phyloP scores from a whole-genome alignment of 2,329 filamentous ascomycete species.

The Rhynchosporium secalis region DNA sequence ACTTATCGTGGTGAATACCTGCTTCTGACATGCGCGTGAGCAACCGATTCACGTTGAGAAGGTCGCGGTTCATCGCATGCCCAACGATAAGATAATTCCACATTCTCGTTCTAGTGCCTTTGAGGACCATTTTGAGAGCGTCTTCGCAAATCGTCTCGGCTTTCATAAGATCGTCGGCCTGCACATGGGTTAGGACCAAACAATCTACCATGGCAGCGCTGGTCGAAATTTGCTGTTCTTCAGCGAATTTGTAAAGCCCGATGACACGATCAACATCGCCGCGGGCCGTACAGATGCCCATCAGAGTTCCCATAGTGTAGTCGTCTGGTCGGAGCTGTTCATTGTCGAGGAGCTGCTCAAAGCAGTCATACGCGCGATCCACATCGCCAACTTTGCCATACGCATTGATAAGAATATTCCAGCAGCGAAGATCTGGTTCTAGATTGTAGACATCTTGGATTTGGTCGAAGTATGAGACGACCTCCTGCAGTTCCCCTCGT shows the following conservation, averaged over 20 bases:
- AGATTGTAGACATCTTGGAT: constrained; percentile 57
- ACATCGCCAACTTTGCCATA: constrained; percentile 67
- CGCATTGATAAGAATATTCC: constrained; percentile 77
- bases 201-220: constrained; percentile 60
- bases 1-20: constrained; percentile 51
- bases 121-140: constrained; percentile 51
- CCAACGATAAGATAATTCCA: constrained; percentile 79
- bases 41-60: constrained; percentile 52
- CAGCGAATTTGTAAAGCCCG: constrained; percentile 63
- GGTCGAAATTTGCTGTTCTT: constrained; percentile 51
- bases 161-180: constrained; percentile 52
- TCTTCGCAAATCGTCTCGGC: constrained; percentile 61
- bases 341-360: constrained; percentile 57
- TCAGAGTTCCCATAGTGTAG: constrained; percentile 70
- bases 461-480: constrained; percentile 61
- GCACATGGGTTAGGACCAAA: constrained; percentile 68
- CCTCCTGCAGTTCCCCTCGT: constrained; percentile 61
- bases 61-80: constrained; percentile 63
- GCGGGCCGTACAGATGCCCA: constrained; percentile 67
- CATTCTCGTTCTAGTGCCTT: constrained; percentile 58
- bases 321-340: constrained; percentile 54
- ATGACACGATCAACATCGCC: constrained; percentile 73
- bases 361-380: constrained; percentile 62
- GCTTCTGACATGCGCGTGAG: constrained; percentile 56
- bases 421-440: constrained; percentile 59